A percentile compares a stretch with the other conserved stretches of the same genome.
These are phyloP conservation scores for Malbranchea cinnamomea DNA, from an alignment of 2,329 filamentous ascomycete species.

Conservation along the genomic window DNA sequence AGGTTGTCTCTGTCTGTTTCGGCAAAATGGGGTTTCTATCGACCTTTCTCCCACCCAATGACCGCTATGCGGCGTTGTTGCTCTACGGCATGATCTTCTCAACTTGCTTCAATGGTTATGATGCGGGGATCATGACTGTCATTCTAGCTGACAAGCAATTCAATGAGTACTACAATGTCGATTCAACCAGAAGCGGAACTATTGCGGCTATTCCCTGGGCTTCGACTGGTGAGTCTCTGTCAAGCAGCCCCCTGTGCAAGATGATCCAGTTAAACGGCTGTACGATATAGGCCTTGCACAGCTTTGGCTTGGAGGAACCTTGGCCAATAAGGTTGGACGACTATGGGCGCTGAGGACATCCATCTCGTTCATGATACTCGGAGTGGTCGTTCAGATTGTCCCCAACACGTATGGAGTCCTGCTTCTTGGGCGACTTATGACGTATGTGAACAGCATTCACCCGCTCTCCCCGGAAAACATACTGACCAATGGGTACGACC, in stretches of 20 bases:
- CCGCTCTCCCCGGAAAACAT: too few species aligned
- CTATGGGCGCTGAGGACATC: constrained; percentile 28
- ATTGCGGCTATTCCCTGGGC: constrained; percentile 31
- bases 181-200: constrained; percentile 21
- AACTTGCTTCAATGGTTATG: constrained; percentile 30
- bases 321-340: constrained; percentile 24
- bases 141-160: constrained; percentile 31
- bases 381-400: constrained; percentile 27
- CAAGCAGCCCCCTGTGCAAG: neutral
- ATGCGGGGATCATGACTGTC: constrained; percentile 30
- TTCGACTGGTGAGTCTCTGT: constrained; percentile 17
- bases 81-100: constrained; percentile 18
- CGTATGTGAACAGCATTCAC: too few species aligned
- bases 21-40: constrained; percentile 1
- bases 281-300: constrained; percentile 20
- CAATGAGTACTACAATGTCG: constrained; percentile 25
- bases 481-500: too few species aligned
- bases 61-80: constrained; percentile 23
- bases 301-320: constrained; percentile 24
- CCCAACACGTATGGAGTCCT: constrained; percentile 29
- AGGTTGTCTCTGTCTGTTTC: too few species aligned
- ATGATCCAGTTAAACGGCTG: neutral
- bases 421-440: constrained; percentile 26
- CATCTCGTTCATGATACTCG: constrained; percentile 25
- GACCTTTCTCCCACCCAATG: constrained; percentile 23